Base-by-base conservation (phyloP, 2,329 filamentous ascomycete genomes). In the Aspergillus hiratsukae region DNA sequence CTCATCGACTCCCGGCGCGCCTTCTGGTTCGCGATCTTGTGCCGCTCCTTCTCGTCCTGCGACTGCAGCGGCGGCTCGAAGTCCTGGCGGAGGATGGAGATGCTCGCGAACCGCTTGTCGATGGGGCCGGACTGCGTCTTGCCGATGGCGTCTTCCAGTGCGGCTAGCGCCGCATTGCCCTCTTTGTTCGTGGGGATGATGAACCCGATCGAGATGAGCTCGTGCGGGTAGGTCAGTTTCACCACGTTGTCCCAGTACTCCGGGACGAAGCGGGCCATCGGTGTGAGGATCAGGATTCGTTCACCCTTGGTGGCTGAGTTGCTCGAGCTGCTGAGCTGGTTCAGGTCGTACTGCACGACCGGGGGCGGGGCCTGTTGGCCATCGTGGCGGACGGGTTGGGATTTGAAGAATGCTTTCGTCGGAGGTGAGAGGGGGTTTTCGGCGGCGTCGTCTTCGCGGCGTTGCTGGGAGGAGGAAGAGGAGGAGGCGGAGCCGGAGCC, bases 181-280 rank as follows among this genome's bases (percentile, higher is more conserved):
- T 97, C 92, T 70, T 88, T 89, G 49, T 87, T 96, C 78, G 95
- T 96, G 52, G 94, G 94, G 28, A 96, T 87, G 70, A 99, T 97
- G 78, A 97, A 99, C 41, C 91, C 94, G 28, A 99, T 81, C 0
- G 91, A 95, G 69, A 99, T 95, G 61, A 97, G 84, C 58, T 96
- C 89, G 76, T 97, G 94, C 3, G 94, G 94, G 72, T 97, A 99
- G 67, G 77, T 83, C 55, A 99, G 82, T 70, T 85, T 85, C 64
- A 92, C 73, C 28, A 99, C 81, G 68, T 97, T 99, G 73, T 95
- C 88, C 93, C 94, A 99, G 79, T 97, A 99, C 64, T 83, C 87
- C 66, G 89, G 87, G 75, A 97, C 97, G 81, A 97, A 99, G 60
- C 90, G 86, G 31, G 91, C 89, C 76, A 99, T 87, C 9, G 94